Evolutionary conservation across 2,329 filamentous ascomycete genomes (phyloP), one percentile per base, ranked within the genome.

Genomic region (Endothia cerciana): DNA sequence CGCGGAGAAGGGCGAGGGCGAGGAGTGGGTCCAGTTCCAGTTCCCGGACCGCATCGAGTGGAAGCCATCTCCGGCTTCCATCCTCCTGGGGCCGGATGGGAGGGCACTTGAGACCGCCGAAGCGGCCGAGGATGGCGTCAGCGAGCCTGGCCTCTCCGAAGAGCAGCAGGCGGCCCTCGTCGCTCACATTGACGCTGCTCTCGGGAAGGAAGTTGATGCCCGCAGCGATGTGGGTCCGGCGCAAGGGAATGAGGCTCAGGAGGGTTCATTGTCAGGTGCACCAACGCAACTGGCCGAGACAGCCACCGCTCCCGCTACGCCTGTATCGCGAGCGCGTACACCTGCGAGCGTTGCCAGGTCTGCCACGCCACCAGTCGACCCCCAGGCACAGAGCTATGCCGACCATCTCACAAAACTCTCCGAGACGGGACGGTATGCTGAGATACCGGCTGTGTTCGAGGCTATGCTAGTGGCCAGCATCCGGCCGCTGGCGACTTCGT

Each of bases 401-500:
- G 87, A 92, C 58, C 91, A 94, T 71, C 87, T 99, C 22, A 85
- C 89, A 62, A 87, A 89, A 72, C 86, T 98, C 59, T 89, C 90
- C 5, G 83, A 89, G 63, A 82, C 86, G 71, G 85, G 88, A 64
- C 89, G 91, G 67, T 96, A 93, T 86, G 88, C 87, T 17, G 93
- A 97, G 76, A 95, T 99, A 56, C 94, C 94, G 0, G 88, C 89
- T 47, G 89, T 95, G 4, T 99, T 99, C 76, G 92, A 97, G 83
- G 87, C 89, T 36, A 92, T 98, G 88, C 85, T 98, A 69, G 88
- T 89, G 57, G 90, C 91, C 69, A 91, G 92, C 57, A 85, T 97
- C 68, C 88, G 88, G 73, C 95, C 95, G 43, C 91, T 91, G 7
- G 88, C 92, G 58, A 84, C 88, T 57, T 91, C 94, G n/a, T 99